A percentile compares a stretch with the other conserved stretches of the same genome.
Conservation (phyloP, 2,329 filamentous ascomycete genomes). For the Neobulgaria alba region DNA sequence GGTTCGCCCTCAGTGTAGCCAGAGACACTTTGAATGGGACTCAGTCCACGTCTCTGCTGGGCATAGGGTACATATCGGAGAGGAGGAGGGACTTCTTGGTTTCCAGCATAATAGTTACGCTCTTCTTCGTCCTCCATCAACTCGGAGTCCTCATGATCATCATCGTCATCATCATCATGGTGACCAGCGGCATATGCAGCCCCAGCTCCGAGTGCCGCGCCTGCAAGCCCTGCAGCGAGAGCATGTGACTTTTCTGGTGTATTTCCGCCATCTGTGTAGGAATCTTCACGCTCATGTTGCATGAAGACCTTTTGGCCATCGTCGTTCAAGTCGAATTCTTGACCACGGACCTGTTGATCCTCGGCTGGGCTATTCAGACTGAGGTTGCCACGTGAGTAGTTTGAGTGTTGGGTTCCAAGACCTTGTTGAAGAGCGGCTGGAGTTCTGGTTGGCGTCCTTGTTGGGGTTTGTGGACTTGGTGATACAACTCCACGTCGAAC, state of each 20-base stretch:
- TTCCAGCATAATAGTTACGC: slow-evolving; percentile 35
- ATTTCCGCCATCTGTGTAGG: slow-evolving; percentile 26
- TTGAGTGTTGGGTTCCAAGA: slow-evolving; percentile 56
- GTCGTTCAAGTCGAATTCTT: slow-evolving; percentile 29
- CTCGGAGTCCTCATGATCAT: slow-evolving; percentile 24
- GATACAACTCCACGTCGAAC: slow-evolving; percentile 54
- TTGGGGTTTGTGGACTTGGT: slow-evolving; percentile 52
- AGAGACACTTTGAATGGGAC: slow-evolving; percentile 86
- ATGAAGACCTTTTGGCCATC: slow-evolving; percentile 28
- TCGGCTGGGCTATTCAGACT: slow-evolving; percentile 36
- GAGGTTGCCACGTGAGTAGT: slow-evolving; percentile 37
- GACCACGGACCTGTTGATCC: slow-evolving; percentile 35
- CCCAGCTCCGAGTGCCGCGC: slow-evolving; percentile 29
- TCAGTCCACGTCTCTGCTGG: slow-evolving; percentile 62
- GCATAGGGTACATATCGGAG: slow-evolving; percentile 61
- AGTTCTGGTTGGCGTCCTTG: slow-evolving; percentile 57
- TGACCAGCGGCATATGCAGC: slow-evolving; percentile 33
- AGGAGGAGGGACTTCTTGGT: slow-evolving; percentile 54
- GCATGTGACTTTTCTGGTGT: slow-evolving; percentile 21
- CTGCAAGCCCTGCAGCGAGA: slow-evolving; percentile 21
- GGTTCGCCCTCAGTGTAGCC: slow-evolving; percentile 69
- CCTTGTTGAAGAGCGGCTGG: slow-evolving; percentile 44
- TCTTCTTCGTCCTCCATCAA: slow-evolving; percentile 17
- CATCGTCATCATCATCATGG: slow-evolving; percentile 11
- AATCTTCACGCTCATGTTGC: slow-evolving; percentile 20